Evolutionary conservation across 179 eudicot species (phyloP).

Genomic region (Silene noctiflora): DNA sequence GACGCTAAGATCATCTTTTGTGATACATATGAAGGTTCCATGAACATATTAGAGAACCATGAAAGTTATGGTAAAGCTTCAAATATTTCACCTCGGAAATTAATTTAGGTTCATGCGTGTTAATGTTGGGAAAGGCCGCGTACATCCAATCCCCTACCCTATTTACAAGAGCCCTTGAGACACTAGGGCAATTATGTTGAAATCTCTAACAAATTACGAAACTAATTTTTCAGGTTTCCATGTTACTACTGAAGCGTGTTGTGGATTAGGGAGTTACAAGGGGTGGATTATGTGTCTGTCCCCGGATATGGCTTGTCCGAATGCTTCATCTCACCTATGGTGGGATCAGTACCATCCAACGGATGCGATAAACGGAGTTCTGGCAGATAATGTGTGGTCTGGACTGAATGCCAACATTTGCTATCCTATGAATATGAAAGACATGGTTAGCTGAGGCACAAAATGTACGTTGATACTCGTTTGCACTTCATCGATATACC

Average conservation of each 20-base stretch:
- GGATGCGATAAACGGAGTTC: constrained; percentile 59
- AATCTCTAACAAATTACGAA: neutral
- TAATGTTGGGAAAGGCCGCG: neutral
- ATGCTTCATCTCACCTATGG: constrained; percentile 80
- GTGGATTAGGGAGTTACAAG: constrained; percentile 70
- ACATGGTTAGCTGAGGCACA: constrained; percentile 33
- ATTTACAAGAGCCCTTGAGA: neutral
- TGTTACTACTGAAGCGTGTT: constrained; percentile 68
- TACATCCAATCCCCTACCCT: too few species aligned
- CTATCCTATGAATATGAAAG: constrained; percentile 69
- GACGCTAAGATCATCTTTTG: constrained; percentile 62
- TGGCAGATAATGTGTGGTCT: constrained; percentile 85
- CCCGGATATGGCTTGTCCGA: constrained; percentile 70
- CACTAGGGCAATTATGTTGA: neutral
- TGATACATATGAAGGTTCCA: constrained; percentile 64
- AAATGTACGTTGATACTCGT: neutral
- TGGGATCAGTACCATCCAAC: constrained; percentile 98
- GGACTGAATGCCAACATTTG: constrained; percentile 62
- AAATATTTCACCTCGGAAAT: neutral
- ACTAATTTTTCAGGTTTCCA: constrained; percentile 46
- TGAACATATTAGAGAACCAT: constrained; percentile 64
- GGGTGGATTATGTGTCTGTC: constrained; percentile 76
- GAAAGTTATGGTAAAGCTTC: constrained; percentile 46
- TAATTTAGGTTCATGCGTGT: neutral
- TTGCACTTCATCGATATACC: too few species aligned